Percentiles rank a stretch among this genome's conserved stretches.
Evolutionary conservation across 257 asterid species (phyloP).

Genomic region (Plectranthus barbatus): DNA sequence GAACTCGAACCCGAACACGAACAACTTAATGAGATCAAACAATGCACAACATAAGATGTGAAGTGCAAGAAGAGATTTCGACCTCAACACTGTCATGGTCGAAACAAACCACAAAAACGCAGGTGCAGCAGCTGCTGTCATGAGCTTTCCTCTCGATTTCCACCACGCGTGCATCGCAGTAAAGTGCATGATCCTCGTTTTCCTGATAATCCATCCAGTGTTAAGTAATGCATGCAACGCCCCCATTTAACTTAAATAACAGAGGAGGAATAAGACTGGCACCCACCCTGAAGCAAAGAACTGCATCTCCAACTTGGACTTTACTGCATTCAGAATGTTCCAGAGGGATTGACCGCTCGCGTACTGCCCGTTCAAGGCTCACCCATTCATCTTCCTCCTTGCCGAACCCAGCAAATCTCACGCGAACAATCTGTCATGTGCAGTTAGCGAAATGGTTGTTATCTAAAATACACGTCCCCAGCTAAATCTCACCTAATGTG

Average conservation of each 20-base stretch:
- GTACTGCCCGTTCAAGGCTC: slow-evolving; percentile 42
- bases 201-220: slow-evolving; percentile 31
- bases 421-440: slow-evolving; percentile 66
- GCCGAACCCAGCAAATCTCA: slow-evolving; percentile 73
- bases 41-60: not conserved
- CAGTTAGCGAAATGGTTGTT: not conserved
- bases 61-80: not conserved
- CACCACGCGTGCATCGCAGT: slow-evolving; percentile 57
- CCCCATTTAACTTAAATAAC: not conserved
- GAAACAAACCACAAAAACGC: slow-evolving; percentile 56
- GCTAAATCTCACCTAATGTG: too few relatives aligned
- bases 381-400: slow-evolving; percentile 92
- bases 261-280: slow-evolving; percentile 1
- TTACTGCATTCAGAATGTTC: slow-evolving; percentile 60
- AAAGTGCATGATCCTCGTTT: slow-evolving; percentile 41
- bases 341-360: slow-evolving; percentile 85
- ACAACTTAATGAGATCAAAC: too few relatives aligned
- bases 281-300: slow-evolving; percentile 93
- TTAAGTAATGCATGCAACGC: not conserved
- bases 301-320: slow-evolving; percentile 62
- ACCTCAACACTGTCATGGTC: slow-evolving; percentile 57
- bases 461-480: too few relatives aligned
- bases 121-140: slow-evolving; percentile 39
- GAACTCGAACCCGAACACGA: too few relatives aligned
- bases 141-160: slow-evolving; percentile 45